phyloP scores from a whole-genome alignment of 2,329 filamentous ascomycete species.

The Fusarium xyrophilum region DNA sequence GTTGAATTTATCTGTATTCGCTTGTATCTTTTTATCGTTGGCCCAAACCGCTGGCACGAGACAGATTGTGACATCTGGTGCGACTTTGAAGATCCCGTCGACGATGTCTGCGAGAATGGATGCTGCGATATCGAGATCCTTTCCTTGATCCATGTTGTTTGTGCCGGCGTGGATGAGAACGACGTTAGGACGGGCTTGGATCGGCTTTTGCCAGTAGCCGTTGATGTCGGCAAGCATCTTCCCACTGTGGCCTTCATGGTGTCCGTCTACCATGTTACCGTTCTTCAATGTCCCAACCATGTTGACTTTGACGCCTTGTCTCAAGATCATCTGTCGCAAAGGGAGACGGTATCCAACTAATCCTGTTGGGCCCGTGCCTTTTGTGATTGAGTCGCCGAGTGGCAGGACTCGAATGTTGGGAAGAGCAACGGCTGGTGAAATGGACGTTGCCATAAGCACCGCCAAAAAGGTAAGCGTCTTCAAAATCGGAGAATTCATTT shows the following conservation, averaged over 20 bases:
- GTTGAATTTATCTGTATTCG: conserved; percentile 25
- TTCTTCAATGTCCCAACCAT: conserved; percentile 21
- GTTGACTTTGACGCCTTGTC: conserved; percentile 9
- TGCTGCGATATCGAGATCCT: conserved; percentile 4
- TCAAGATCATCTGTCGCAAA: conserved; percentile 10
- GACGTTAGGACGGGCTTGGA: conserved; percentile 19
- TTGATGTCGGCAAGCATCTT: conserved; percentile 19
- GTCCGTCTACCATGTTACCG: conserved; percentile 16
- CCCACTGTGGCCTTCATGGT: conserved; percentile 28
- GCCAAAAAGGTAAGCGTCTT: not conserved
- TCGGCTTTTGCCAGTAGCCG: conserved; percentile 20
- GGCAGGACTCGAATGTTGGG: conserved; percentile 23
- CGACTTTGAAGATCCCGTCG: conserved; percentile 19
- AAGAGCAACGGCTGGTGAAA: not conserved
- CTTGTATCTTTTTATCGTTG: conserved; percentile 20
- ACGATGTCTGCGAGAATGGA: conserved; percentile 11
- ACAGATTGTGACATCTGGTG: conserved; percentile 18
- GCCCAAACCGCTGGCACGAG: conserved; percentile 30
- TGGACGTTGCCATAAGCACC: not conserved
- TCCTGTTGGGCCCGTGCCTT: conserved; percentile 22
- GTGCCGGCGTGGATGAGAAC: conserved; percentile 30
- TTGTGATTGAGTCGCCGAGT: conserved; percentile 28
- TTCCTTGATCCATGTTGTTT: conserved; percentile 25
- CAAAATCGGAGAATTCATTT: not conserved
- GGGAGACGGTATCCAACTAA: conserved; percentile 12